Evolutionary conservation across 139 green algal species (phyloP).

Genomic region (Micractinium sp.): DNA sequence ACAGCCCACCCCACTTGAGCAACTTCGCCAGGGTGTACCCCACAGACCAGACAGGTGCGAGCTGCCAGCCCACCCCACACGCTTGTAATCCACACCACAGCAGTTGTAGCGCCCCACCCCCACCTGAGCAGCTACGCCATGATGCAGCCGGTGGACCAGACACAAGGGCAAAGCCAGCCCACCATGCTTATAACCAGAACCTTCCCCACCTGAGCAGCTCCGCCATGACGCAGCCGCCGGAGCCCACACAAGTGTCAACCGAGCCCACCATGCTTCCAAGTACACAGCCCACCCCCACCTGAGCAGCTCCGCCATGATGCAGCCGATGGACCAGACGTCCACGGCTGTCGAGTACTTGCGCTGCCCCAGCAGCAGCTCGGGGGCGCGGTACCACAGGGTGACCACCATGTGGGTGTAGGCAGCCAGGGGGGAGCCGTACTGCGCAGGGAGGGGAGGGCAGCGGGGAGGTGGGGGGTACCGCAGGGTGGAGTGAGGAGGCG

Average conservation of each 20-base stretch:
- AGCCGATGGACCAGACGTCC: conserved; percentile 92
- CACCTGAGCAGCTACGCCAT: conserved; percentile 89
- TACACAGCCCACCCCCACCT: conserved; percentile 5
- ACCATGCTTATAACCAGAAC: too few relatives aligned
- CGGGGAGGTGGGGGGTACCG: neutral
- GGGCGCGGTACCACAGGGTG: conserved; percentile 78
- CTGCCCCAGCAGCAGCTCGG: conserved; percentile 91
- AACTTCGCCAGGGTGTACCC: too few relatives aligned
- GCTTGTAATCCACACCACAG: too few relatives aligned
- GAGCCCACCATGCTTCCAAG: neutral
- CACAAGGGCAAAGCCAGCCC: too few relatives aligned
- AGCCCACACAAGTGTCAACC: too few relatives aligned
- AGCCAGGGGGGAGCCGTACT: conserved; percentile 73
- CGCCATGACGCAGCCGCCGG: too few relatives aligned
- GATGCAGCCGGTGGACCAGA: conserved; percentile 94
- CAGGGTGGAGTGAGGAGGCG: too few relatives aligned
- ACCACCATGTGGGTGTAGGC: conserved; percentile 85
- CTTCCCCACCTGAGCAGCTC: too few relatives aligned
- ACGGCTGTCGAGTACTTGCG: conserved; percentile 82
- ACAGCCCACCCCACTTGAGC: too few relatives aligned
- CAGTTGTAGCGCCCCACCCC: too few relatives aligned
- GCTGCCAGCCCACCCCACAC: too few relatives aligned
- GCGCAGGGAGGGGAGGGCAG: neutral
- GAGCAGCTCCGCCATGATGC: conserved; percentile 95
- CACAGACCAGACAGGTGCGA: too few relatives aligned